Evolutionary conservation across 106 monocot species (phyloP).

Genomic region (Gastrodia elata): DNA sequence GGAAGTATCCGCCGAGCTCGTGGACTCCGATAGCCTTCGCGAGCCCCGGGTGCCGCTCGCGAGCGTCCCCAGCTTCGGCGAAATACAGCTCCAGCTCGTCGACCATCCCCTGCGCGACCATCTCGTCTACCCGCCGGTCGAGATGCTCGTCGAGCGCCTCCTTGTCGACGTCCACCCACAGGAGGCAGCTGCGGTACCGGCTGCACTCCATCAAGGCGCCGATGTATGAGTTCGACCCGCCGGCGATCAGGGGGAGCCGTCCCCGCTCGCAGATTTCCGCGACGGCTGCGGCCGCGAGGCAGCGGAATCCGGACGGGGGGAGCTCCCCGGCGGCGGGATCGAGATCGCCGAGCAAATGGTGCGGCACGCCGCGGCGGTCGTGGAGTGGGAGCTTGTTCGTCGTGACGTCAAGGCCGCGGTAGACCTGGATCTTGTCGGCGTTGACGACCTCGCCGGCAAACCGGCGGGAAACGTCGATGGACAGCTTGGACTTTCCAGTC

Average conservation of each 20-base stretch:
- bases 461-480: constrained; percentile 42
- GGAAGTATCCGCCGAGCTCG: constrained; percentile 50
- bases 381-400: constrained; percentile 55
- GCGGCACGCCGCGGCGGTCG: constrained; percentile 30
- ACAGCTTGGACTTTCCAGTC: constrained; percentile 70
- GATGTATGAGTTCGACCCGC: constrained; percentile 48
- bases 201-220: constrained; percentile 19
- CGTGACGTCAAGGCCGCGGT: constrained; percentile 59
- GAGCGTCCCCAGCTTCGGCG: constrained; percentile 7
- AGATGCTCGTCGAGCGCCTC: constrained; percentile 22
- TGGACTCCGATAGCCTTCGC: constrained; percentile 67
- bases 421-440: constrained; percentile 80
- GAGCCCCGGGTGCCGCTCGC: constrained; percentile 29
- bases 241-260: constrained; percentile 51
- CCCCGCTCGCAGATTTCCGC: constrained; percentile 4
- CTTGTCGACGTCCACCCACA: constrained; percentile 47
- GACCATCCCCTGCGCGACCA: constrained; percentile 53
- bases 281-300: constrained; percentile 6
- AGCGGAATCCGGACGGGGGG: not conserved
- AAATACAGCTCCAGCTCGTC: constrained; percentile 57
- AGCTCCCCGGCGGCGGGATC: constrained; percentile 18
- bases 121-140: constrained; percentile 52
- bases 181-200: constrained; percentile 25
- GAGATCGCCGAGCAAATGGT: constrained; percentile 25
- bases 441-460: constrained; percentile 57